Conservation (phyloP, 192 early-diverging fungal genomes). For the Coemansia javaensis region DNA sequence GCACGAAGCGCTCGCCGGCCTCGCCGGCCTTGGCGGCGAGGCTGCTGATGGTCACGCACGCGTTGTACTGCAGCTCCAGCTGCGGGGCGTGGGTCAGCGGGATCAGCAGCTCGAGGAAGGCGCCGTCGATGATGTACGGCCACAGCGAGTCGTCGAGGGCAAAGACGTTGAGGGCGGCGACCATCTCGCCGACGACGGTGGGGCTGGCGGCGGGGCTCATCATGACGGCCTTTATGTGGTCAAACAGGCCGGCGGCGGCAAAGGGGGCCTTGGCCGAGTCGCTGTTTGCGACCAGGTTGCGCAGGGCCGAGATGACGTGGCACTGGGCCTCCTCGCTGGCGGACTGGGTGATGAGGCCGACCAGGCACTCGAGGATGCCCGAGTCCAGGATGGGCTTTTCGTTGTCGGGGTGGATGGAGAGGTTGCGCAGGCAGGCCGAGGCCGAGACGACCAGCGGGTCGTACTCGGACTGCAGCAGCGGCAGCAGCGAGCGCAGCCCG, state of each 20-base stretch:
- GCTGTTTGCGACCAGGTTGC: conserved; percentile 76
- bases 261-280: conserved; percentile 70
- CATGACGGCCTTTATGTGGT: conserved; percentile 53
- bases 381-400: conserved; percentile 80
- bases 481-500: conserved; percentile 68
- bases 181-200: conserved; percentile 72
- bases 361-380: conserved; percentile 60
- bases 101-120: conserved; percentile 64
- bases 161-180: conserved; percentile 77
- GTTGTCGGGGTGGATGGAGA: conserved; percentile 82
- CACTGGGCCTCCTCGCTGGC: conserved; percentile 82
- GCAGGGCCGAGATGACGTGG: conserved; percentile 78
- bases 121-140: conserved; percentile 56
- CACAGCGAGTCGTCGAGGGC: conserved; percentile 73
- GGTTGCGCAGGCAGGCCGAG: conserved; percentile 82
- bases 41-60: conserved; percentile 74
- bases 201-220: conserved; percentile 20
- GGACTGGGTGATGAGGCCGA: conserved; percentile 31
- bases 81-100: conserved; percentile 51
- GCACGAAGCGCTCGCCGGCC: conserved; percentile 56
- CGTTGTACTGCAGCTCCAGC: conserved; percentile 70
- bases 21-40: conserved; percentile 57
- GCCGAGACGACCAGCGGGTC: conserved; percentile 75
- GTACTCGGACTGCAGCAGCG: conserved; percentile 69
- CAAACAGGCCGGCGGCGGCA: conserved; percentile 70